These are phyloP conservation scores for Ophiostoma quercus DNA, from an alignment of 2,329 filamentous ascomycete species.

Conservation along the genomic window DNA sequence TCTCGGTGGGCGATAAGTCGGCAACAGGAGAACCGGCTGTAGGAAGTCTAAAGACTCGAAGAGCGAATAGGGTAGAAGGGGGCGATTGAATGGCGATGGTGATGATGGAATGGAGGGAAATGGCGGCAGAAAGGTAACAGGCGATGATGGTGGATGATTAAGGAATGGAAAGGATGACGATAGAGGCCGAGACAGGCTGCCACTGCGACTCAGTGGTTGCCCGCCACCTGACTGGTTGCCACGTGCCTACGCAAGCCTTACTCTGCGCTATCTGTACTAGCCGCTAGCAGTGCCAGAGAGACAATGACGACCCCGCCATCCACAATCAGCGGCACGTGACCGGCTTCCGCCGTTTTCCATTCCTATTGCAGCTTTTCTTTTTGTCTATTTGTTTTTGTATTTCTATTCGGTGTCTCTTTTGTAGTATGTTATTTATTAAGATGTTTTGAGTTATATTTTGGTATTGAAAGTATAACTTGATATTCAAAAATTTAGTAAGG, in stretches of 20 bases:
- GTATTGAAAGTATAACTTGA: no score
- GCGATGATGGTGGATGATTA: background rate
- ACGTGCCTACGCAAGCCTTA: constrained; percentile 3
- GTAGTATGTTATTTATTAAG: background rate
- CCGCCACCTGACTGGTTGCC: constrained; percentile 14
- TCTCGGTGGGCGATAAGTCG: background rate
- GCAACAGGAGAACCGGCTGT: background rate
- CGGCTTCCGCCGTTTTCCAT: constrained; percentile 1
- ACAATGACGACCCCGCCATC: constrained; percentile 12
- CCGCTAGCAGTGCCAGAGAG: background rate
- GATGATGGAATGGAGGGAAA: background rate
- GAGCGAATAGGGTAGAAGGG: background rate
- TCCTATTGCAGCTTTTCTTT: background rate
- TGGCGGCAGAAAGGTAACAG: background rate
- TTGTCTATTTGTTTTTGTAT: background rate
- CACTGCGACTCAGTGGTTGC: background rate
- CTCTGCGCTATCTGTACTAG: background rate
- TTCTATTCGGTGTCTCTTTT: background rate
- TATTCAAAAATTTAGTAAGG: no score
- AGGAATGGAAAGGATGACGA: constrained; percentile 12
- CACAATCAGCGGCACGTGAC: background rate
- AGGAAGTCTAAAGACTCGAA: background rate
- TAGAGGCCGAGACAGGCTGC: constrained; percentile 15
- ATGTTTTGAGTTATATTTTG: no score
- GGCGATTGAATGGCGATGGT: background rate